Conservation (phyloP, 345 rosid genomes). For the Clarkia xantiana region DNA sequence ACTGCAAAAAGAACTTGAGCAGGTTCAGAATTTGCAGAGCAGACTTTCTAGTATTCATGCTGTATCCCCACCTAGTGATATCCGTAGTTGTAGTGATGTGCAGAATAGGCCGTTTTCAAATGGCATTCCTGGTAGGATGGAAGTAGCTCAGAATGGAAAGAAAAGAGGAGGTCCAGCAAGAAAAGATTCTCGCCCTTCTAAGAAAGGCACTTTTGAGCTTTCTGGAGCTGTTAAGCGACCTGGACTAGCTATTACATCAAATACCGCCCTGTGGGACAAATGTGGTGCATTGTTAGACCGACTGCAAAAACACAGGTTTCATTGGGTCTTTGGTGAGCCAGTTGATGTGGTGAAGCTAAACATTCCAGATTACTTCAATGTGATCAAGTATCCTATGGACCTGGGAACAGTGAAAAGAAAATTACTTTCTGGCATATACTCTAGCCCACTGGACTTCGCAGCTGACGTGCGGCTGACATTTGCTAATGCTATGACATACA, state of each 20-base stretch:
- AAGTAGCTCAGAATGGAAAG: conserved; percentile 32
- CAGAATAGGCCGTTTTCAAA: conserved; percentile 32
- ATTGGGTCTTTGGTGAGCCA: conserved; percentile 55
- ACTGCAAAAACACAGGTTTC: conserved; percentile 47
- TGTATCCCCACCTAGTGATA: conserved; percentile 41
- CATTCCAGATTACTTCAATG: conserved; percentile 69
- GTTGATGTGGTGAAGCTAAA: conserved; percentile 71
- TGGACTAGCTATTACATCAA: conserved; percentile 16
- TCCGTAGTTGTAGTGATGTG: conserved; percentile 57
- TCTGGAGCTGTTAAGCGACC: conserved; percentile 18
- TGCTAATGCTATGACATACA: conserved; percentile 70
- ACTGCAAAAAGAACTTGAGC: conserved; percentile 62
- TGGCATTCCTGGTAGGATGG: conserved; percentile 20
- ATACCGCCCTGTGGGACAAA: conserved; percentile 41
- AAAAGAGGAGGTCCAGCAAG: conserved; percentile 31
- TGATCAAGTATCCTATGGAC: conserved; percentile 91
- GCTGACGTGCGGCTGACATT: conserved; percentile 76
- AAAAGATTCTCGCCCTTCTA: conserved; percentile 20
- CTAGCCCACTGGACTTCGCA: conserved; percentile 51
- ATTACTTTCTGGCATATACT: conserved; percentile 37
- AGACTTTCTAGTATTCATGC: conserved; percentile 27
- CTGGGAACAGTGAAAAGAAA: conserved; percentile 65
- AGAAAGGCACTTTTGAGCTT: conserved; percentile 25
- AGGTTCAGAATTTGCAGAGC: conserved; percentile 45
- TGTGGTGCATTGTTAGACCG: conserved; percentile 47